These are phyloP conservation scores for Fomitiporia mediterranea DNA, from an alignment of 1,284 basidiomycete genomes.

Conservation along the genomic window DNA sequence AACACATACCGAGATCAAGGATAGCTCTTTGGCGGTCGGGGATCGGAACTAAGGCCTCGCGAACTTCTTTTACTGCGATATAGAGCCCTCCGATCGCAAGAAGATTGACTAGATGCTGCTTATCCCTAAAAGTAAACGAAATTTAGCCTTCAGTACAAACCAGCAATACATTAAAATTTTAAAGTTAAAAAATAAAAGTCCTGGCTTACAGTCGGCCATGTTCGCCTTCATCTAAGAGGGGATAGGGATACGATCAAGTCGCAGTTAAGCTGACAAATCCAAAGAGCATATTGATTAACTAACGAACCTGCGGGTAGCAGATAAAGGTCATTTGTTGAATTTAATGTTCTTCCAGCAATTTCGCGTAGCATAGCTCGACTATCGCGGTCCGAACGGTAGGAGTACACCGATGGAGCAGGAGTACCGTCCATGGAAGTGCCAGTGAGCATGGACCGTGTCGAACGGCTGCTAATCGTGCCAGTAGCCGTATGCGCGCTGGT, in stretches of 20 bases:
- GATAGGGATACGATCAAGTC: not conserved
- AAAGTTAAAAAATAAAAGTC: not conserved
- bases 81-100: conserved; percentile 21
- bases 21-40: conserved; percentile 17
- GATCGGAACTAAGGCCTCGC: conserved; percentile 19
- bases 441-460: conserved; percentile 14
- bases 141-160: not conserved
- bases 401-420: conserved; percentile 21
- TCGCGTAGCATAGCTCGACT: conserved; percentile 19
- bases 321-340: conserved; percentile 22
- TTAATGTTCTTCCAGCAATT: conserved; percentile 18
- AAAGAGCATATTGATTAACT: not conserved
- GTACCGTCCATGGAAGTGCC: conserved; percentile 19
- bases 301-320: conserved; percentile 19
- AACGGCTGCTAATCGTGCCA: conserved; percentile 1
- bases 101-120: conserved; percentile 21
- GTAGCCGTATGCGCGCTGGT: conserved; percentile 7
- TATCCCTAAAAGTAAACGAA: conserved; percentile 15
- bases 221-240: conserved; percentile 15
- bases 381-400: conserved; percentile 20
- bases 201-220: conserved; percentile 18
- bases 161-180: not conserved
- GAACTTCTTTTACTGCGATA: conserved; percentile 19
- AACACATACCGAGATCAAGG: conserved; percentile 21
- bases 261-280: not conserved